Conservation (phyloP, 441 rosid species). For the Populus trichocarpa region DNA sequence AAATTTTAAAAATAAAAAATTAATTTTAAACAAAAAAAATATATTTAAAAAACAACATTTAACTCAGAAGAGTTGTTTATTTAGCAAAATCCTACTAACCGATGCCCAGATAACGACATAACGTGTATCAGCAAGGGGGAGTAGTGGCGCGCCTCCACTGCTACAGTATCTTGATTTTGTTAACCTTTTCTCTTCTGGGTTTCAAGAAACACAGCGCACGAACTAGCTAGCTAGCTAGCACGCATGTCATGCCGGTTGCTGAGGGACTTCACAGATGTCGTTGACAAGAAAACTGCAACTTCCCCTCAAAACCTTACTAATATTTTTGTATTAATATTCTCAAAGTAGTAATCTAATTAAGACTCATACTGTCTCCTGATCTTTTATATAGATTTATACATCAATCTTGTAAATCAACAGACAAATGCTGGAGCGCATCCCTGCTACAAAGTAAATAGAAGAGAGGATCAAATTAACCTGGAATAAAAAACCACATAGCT, state of each 20-base stretch:
- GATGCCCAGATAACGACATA: background rate
- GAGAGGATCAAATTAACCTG: background rate
- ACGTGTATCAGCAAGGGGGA: background rate
- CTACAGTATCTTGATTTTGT: background rate
- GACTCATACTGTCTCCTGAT: too few relatives aligned
- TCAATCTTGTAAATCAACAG: background rate
- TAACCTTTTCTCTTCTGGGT: background rate
- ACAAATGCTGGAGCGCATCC: background rate
- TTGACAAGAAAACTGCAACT: background rate
- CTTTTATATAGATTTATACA: background rate
- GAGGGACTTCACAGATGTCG: background rate
- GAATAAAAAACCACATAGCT: too few relatives aligned
- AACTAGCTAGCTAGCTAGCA: background rate
- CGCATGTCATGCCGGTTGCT: background rate
- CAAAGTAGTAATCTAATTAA: too few relatives aligned
- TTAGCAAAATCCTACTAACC: background rate
- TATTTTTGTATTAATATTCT: background rate
- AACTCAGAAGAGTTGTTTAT: background rate
- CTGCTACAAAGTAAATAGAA: background rate
- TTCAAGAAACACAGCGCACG: background rate
- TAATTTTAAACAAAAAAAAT: too few relatives aligned
- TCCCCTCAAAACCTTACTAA: background rate
- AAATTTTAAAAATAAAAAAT: too few relatives aligned
- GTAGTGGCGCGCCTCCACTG: background rate
- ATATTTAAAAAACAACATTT: too few relatives aligned